phyloP scores from a whole-genome alignment of 2,329 filamentous ascomycete species.

The Colletotrichum cordylinicola region DNA sequence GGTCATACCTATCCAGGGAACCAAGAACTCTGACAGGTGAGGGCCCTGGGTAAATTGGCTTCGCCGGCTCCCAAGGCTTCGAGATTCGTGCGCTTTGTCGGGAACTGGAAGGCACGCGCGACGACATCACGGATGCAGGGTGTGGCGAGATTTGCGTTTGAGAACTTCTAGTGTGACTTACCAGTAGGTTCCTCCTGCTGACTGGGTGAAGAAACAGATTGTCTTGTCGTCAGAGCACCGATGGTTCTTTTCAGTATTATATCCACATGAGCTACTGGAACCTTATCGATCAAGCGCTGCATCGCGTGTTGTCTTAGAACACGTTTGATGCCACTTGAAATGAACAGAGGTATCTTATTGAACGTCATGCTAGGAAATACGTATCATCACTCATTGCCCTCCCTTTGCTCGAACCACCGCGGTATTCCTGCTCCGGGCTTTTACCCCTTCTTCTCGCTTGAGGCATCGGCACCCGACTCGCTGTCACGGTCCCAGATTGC shows the following conservation, averaged over 20 bases:
- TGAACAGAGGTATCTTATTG: neutral
- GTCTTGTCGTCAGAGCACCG: neutral
- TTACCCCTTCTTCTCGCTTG: conserved; percentile 7
- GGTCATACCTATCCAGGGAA: neutral
- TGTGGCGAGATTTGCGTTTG: neutral
- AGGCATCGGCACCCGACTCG: neutral
- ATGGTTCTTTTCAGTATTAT: fast-evolving
- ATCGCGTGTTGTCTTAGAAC: neutral
- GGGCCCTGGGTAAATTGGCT: neutral
- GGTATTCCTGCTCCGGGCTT: neutral
- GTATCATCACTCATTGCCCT: neutral
- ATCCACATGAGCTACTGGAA: neutral
- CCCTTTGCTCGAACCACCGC: neutral
- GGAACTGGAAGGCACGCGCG: neutral
- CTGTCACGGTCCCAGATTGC: conserved; percentile 19
- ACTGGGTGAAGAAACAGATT: conserved; percentile 9
- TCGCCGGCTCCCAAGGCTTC: neutral
- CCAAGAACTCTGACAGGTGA: neutral
- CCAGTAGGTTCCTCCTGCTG: neutral
- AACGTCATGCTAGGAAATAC: neutral
- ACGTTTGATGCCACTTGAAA: neutral
- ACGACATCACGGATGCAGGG: conserved; percentile 2
- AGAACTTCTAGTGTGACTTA: conserved; percentile 4
- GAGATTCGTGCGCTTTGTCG: neutral
- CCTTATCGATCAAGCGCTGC: fast-evolving